A percentile compares a stretch with the other conserved stretches of the same genome.
Evolutionary conservation across 768 basidiomycete genomes (phyloP).

Genomic region (Sporobolomyces phaffii): DNA sequence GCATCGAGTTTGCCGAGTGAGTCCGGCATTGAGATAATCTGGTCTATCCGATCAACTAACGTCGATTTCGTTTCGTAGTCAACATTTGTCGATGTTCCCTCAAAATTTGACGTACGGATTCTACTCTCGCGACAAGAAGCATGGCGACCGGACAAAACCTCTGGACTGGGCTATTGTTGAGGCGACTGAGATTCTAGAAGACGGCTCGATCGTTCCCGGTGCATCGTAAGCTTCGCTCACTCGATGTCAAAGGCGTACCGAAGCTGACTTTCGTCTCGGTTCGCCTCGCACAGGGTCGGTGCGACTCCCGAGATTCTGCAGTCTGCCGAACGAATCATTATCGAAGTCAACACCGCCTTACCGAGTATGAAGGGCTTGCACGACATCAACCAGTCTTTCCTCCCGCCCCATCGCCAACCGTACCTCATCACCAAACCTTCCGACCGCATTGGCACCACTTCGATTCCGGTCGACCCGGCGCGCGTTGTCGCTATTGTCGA

Average conservation of each 20-base stretch:
- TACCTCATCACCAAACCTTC: slow-evolving; percentile 40
- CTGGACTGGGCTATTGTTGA: slow-evolving; percentile 45
- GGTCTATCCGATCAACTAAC: too few species aligned
- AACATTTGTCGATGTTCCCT: slow-evolving; percentile 40
- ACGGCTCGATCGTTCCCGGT: slow-evolving; percentile 42
- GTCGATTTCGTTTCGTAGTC: too few species aligned
- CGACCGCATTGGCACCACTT: slow-evolving; percentile 40
- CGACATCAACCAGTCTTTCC: slow-evolving; percentile 40
- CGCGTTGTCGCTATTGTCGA: slow-evolving; percentile 43
- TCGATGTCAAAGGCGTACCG: too few species aligned
- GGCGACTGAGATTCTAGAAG: slow-evolving; percentile 41
- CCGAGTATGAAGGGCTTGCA: slow-evolving; percentile 43
- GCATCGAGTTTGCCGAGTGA: slow-evolving; percentile 40
- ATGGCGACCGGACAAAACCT: slow-evolving; percentile 29
- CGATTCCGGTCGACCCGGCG: slow-evolving; percentile 42
- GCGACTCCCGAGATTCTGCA: slow-evolving; percentile 44
- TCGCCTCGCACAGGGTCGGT: slow-evolving; percentile 33
- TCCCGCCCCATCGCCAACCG: slow-evolving; percentile 43
- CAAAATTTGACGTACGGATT: slow-evolving; percentile 40
- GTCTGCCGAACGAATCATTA: slow-evolving; percentile 43
- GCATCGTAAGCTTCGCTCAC: slow-evolving; percentile 25
- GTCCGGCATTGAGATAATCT: too few species aligned
- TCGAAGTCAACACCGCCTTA: slow-evolving; percentile 45
- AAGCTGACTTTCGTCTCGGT: too few species aligned
- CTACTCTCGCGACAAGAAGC: slow-evolving; percentile 39